Percentiles rank a stretch among this genome's conserved stretches.
phyloP scores from a whole-genome alignment of 176 grass and related monocot genomes.

The Pharus latifolius region DNA sequence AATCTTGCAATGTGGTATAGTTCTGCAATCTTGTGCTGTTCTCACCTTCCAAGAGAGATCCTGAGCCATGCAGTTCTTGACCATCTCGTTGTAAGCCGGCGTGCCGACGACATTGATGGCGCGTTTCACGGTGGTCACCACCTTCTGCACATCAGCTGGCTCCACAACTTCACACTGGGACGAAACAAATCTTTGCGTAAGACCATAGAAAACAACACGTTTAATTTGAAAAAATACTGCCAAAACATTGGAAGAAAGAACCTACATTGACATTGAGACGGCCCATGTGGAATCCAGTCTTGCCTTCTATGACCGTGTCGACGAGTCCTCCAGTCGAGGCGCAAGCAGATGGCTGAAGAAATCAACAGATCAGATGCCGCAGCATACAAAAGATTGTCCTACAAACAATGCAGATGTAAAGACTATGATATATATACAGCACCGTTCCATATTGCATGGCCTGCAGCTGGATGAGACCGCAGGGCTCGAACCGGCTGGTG shows the following conservation, averaged over 20 bases:
- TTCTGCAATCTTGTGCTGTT: neutral
- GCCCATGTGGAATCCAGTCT: conserved; percentile 91
- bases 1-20: no score
- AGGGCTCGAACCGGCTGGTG: conserved; percentile 86
- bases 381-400: neutral
- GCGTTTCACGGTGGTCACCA: conserved; percentile 49
- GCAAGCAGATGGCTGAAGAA: conserved; percentile 40
- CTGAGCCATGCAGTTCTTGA: conserved; percentile 83
- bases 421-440: neutral
- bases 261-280: conserved; percentile 62
- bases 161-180: conserved; percentile 57
- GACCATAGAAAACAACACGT: neutral
- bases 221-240: neutral
- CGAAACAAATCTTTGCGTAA: neutral
- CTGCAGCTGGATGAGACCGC: conserved; percentile 93
- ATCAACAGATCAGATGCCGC: neutral
- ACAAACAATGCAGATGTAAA: neutral
- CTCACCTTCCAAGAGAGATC: conserved; percentile 97
- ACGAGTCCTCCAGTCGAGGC: conserved; percentile 81
- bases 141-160: conserved; percentile 55
- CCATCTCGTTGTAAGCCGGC: conserved; percentile 51
- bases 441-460: conserved; percentile 89
- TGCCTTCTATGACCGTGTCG: conserved; percentile 77
- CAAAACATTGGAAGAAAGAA: neutral
- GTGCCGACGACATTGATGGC: conserved; percentile 57